These are phyloP conservation scores for Kwoniella sp. DNA, from an alignment of 768 basidiomycete species.

Conservation along the genomic window DNA sequence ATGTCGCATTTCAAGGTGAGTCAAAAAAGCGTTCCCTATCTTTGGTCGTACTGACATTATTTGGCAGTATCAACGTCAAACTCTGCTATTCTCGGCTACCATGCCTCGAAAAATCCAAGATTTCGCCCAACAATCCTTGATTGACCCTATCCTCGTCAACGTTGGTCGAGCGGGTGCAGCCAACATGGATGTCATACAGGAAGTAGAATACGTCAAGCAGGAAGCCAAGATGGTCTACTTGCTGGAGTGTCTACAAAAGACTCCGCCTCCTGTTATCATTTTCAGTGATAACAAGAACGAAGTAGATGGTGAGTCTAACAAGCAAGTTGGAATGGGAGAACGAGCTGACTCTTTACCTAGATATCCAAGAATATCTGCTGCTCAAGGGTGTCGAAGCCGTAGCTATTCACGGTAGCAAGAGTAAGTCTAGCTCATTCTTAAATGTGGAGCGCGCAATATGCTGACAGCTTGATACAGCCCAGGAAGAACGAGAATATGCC, in stretches of 20 bases:
- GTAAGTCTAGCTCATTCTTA: slow-evolving; percentile 59
- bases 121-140: slow-evolving; percentile 94
- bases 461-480: slow-evolving; percentile 63
- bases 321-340: background rate
- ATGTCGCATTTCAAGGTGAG: slow-evolving; percentile 97
- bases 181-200: slow-evolving; percentile 84
- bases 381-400: slow-evolving; percentile 98
- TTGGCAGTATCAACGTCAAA: slow-evolving; percentile 86
- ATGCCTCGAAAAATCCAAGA: slow-evolving; percentile 99
- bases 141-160: slow-evolving; percentile 91
- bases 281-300: slow-evolving; percentile 99
- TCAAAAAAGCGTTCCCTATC: too few relatives aligned
- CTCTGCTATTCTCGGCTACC: slow-evolving; percentile 93
- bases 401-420: slow-evolving; percentile 96
- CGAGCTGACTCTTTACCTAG: slow-evolving; percentile 57
- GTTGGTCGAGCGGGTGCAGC: slow-evolving; percentile 98
- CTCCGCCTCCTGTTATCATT: slow-evolving; percentile 93
- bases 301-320: slow-evolving; percentile 76
- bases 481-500: slow-evolving; percentile 98
- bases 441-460: background rate
- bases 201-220: slow-evolving; percentile 98
- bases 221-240: slow-evolving; percentile 99
- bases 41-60: slow-evolving; percentile 4
- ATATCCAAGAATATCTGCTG: slow-evolving; percentile 96
- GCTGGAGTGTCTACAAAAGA: slow-evolving; percentile 95